These are phyloP conservation scores for Umbelopsis sp. DNA, from an alignment of 192 early-diverging fungal species.

Conservation along the genomic window DNA sequence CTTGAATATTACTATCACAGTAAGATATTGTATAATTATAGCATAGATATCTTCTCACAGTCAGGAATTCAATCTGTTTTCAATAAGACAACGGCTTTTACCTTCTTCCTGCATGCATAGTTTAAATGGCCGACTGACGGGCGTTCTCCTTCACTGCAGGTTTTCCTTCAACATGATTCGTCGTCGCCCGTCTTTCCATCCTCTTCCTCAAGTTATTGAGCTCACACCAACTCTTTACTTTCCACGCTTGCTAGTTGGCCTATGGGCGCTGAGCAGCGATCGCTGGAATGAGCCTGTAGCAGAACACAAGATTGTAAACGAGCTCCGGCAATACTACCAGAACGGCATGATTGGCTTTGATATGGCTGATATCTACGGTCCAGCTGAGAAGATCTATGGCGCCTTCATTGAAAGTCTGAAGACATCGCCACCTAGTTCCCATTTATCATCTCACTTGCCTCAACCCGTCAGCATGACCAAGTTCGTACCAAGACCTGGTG, in stretches of 20 bases:
- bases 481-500: slow-evolving; percentile 1
- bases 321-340: slow-evolving; percentile 14
- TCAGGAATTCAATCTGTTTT: not conserved
- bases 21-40: too few species aligned
- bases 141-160: not conserved
- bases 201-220: slow-evolving; percentile 5
- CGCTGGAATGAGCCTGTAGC: slow-evolving; percentile 20
- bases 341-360: slow-evolving; percentile 19
- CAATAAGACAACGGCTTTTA: not conserved
- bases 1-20: too few species aligned
- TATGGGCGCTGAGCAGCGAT: not conserved
- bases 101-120: not conserved
- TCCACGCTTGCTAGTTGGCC: slow-evolving; percentile 11
- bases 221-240: slow-evolving; percentile 7
- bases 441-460: not conserved
- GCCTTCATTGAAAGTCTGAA: slow-evolving; percentile 15
- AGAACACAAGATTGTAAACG: slow-evolving; percentile 5
- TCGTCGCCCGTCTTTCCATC: slow-evolving; percentile 2
- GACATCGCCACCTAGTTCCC: slow-evolving; percentile 11
- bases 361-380: slow-evolving; percentile 22
- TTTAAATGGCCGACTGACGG: slow-evolving; percentile 4
- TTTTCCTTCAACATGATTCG: not conserved
- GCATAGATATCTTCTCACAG: too few species aligned
- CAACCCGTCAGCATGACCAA: slow-evolving; percentile 10
- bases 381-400: slow-evolving; percentile 18